These are phyloP conservation scores for Fragaria iinumae DNA, from an alignment of 306 rosid genomes.

Conservation along the genomic window DNA sequence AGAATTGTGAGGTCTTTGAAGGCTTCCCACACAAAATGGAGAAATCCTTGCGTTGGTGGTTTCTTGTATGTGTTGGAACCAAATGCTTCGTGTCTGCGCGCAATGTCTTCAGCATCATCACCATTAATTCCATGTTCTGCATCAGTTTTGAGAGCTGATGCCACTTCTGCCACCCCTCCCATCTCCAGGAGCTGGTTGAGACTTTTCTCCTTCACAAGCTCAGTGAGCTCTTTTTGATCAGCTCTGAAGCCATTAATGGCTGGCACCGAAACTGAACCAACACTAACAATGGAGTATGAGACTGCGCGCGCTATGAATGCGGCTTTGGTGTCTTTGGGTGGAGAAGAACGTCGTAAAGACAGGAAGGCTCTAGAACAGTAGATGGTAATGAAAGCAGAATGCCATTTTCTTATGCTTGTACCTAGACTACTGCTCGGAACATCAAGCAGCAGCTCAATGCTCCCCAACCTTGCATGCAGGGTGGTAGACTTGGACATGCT, in stretches of 20 bases:
- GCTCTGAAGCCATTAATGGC: slow-evolving; percentile 4
- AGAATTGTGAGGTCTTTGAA: slow-evolving; percentile 41
- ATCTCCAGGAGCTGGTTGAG: slow-evolving; percentile 10
- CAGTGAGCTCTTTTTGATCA: slow-evolving; percentile 13
- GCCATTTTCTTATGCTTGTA: slow-evolving; percentile 44
- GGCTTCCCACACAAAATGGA: slow-evolving; percentile 32
- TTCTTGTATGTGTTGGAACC: slow-evolving; percentile 35
- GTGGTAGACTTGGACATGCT: no score
- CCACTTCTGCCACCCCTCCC: slow-evolving; percentile 40
- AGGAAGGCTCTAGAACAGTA: slow-evolving; percentile 34
- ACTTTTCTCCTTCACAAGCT: slow-evolving; percentile 40
- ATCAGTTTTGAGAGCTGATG: slow-evolving; percentile 27
- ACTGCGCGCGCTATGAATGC: neutral
- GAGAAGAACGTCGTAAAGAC: neutral
- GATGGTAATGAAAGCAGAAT: slow-evolving; percentile 36
- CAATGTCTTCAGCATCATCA: slow-evolving; percentile 11
- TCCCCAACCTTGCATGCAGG: slow-evolving; percentile 14
- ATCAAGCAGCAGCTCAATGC: slow-evolving; percentile 18
- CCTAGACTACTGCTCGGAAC: neutral
- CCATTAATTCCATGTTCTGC: slow-evolving; percentile 28
- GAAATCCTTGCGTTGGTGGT: slow-evolving; percentile 29
- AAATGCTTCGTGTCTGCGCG: slow-evolving; percentile 17
- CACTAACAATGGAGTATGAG: slow-evolving; percentile 24
- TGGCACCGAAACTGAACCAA: neutral
- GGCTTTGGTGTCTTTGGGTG: neutral